phyloP scores from a whole-genome alignment of 768 basidiomycete genomes.

The Nevesoporus exiguus region DNA sequence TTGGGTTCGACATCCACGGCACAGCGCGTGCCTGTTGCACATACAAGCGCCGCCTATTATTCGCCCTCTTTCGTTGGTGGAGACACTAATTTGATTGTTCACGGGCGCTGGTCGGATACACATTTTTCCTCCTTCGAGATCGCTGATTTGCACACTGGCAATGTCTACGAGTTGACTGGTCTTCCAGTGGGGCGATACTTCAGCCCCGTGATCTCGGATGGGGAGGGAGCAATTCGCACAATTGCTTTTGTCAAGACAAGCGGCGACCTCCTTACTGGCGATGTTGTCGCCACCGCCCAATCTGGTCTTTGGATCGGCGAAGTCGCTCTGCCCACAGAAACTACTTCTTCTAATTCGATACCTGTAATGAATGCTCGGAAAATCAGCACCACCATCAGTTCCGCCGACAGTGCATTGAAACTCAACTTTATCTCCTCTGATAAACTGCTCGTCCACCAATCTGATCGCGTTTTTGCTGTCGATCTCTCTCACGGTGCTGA shows the following conservation, averaged over 20 bases:
- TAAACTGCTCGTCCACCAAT: conserved; percentile 60
- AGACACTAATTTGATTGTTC: conserved; percentile 49
- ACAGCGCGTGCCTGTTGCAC: conserved; percentile 45
- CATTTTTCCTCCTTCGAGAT: conserved; percentile 64
- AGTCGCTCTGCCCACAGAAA: conserved; percentile 44
- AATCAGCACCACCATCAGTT: conserved; percentile 49
- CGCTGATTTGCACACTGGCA: conserved; percentile 45
- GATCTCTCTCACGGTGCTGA: conserved; percentile 47
- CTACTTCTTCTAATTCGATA: conserved; percentile 28
- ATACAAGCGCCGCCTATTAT: conserved; percentile 52
- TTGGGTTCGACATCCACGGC: conserved; percentile 29
- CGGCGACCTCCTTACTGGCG: conserved; percentile 57
- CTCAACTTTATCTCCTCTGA: conserved; percentile 56
- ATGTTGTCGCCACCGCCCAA: conserved; percentile 61
- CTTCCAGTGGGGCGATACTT: conserved; percentile 65
- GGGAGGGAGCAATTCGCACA: conserved; percentile 38
- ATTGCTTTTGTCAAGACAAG: conserved; percentile 64
- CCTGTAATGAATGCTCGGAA: conserved; percentile 46
- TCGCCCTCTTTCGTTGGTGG: conserved; percentile 55
- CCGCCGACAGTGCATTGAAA: conserved; percentile 39
- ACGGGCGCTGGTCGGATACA: conserved; percentile 66
- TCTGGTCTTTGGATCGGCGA: conserved; percentile 65
- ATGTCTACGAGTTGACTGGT: conserved; percentile 48
- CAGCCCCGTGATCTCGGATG: conserved; percentile 51
- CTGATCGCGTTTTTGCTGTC: conserved; percentile 45